phyloP scores from a whole-genome alignment of 345 rosid species.

The Viola odorata region DNA sequence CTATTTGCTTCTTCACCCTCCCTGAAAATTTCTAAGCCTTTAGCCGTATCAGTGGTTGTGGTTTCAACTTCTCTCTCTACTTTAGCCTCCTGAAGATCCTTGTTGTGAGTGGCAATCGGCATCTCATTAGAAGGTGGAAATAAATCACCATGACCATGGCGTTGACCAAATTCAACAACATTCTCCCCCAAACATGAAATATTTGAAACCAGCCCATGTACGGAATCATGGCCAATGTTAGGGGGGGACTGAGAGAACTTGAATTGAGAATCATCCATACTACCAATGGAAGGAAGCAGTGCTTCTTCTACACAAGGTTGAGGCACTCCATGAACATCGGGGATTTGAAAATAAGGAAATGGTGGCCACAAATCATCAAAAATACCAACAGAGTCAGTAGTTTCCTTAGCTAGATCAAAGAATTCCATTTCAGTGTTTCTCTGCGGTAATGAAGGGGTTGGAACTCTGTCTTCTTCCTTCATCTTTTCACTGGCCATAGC shows the following conservation, averaged over 20 bases:
- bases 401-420: conserved; percentile 3
- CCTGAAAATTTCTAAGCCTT: conserved; percentile 4
- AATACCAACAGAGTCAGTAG: conserved; percentile 1
- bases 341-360: conserved; percentile 4
- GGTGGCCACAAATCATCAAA: neutral
- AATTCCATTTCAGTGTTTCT: conserved; percentile 7
- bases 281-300: conserved; percentile 2
- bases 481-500: conserved; percentile 24
- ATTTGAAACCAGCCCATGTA: neutral
- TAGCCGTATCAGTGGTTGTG: neutral
- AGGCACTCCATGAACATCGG: conserved; percentile 8
- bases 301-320: conserved; percentile 5
- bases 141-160: no score
- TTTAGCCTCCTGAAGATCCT: conserved; percentile 4
- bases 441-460: conserved; percentile 1
- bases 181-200: neutral
- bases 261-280: neutral
- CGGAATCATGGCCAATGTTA: conserved; percentile 1
- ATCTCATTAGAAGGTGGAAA: neutral
- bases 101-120: neutral
- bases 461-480: conserved; percentile 11
- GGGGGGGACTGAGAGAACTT: neutral
- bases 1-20: conserved; percentile 2
- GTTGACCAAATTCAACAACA: conserved; percentile 5
- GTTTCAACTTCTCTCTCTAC: neutral